Evolutionary conservation across 208 protist species (phyloP).

Genomic region (Leishmania guyanensis): DNA sequence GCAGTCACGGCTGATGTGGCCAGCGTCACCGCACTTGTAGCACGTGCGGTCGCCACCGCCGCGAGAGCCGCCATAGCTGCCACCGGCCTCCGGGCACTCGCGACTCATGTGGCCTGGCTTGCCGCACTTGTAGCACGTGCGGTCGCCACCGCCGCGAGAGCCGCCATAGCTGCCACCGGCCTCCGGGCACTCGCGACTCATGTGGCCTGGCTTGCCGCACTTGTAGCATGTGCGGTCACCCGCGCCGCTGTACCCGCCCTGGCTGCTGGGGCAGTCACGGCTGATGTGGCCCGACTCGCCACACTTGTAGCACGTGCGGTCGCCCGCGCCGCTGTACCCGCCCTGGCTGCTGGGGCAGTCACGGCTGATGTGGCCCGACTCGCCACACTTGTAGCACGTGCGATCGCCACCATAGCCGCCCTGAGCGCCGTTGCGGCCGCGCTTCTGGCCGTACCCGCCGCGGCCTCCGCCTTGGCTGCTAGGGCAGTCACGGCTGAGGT

Average conservation of each 20-base stretch:
- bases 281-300: constrained; percentile 75
- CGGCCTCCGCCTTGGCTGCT: constrained; percentile 39
- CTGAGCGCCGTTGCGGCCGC: constrained; percentile 56
- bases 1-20: constrained; percentile 89
- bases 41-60: constrained; percentile 57
- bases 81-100: constrained; percentile 67
- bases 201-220: constrained; percentile 84
- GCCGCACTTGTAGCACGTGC: constrained; percentile 85
- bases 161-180: constrained; percentile 30
- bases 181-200: constrained; percentile 85
- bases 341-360: constrained; percentile 73
- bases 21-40: constrained; percentile 84
- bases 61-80: constrained; percentile 27
- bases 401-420: constrained; percentile 57
- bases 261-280: constrained; percentile 80
- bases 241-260: constrained; percentile 20
- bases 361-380: constrained; percentile 74
- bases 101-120: constrained; percentile 79
- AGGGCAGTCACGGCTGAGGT: constrained; percentile 83
- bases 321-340: constrained; percentile 50
- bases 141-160: constrained; percentile 54
- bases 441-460: constrained; percentile 61
- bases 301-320: constrained; percentile 80
- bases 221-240: constrained; percentile 81
- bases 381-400: constrained; percentile 88